phyloP scores from a whole-genome alignment of 805 yeast genomes.

The Tetrapisispora iriomotensis region DNA sequence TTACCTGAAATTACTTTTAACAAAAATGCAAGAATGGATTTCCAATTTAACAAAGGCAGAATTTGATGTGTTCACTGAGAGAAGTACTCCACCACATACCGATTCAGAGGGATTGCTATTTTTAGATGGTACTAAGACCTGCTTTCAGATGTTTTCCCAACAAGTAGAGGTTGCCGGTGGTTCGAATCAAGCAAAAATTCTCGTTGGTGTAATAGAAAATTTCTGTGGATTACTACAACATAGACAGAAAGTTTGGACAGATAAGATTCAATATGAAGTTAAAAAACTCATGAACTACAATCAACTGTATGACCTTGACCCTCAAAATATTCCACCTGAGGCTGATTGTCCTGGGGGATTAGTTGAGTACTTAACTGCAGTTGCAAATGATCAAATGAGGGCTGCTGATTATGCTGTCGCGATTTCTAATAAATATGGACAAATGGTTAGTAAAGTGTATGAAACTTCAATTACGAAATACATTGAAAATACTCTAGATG shows the following conservation, averaged over 20 bases:
- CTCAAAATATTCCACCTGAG: slow-evolving; percentile 31
- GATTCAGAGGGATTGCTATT: slow-evolving; percentile 58
- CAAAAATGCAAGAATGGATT: slow-evolving; percentile 82
- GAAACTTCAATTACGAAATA: slow-evolving; percentile 46
- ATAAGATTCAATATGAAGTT: slow-evolving; percentile 46
- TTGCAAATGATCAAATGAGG: slow-evolving; percentile 75
- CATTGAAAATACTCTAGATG: slow-evolving; percentile 60
- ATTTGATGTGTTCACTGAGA: slow-evolving; percentile 47
- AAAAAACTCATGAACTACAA: slow-evolving; percentile 29
- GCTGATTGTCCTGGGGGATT: slow-evolving; percentile 59
- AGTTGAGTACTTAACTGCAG: slow-evolving; percentile 69
- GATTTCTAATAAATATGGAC: slow-evolving; percentile 52
- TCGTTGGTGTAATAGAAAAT: slow-evolving; percentile 67
- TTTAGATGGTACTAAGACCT: slow-evolving; percentile 67
- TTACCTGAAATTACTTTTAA: slow-evolving; percentile 58
- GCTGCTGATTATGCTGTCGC: slow-evolving; percentile 64
- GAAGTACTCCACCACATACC: slow-evolving; percentile 64
- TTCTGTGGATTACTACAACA: slow-evolving; percentile 51
- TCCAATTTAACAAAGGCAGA: slow-evolving; percentile 58
- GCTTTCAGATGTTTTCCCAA: slow-evolving; percentile 77
- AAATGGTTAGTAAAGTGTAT: slow-evolving; percentile 57
- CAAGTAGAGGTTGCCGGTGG: slow-evolving; percentile 84
- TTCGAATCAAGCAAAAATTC: slow-evolving; percentile 68
- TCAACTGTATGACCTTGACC: slow-evolving; percentile 23
- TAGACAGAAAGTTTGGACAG: slow-evolving; percentile 56